These are phyloP conservation scores for Trametes punicea DNA, from an alignment of 768 basidiomycete genomes.

Conservation along the genomic window DNA sequence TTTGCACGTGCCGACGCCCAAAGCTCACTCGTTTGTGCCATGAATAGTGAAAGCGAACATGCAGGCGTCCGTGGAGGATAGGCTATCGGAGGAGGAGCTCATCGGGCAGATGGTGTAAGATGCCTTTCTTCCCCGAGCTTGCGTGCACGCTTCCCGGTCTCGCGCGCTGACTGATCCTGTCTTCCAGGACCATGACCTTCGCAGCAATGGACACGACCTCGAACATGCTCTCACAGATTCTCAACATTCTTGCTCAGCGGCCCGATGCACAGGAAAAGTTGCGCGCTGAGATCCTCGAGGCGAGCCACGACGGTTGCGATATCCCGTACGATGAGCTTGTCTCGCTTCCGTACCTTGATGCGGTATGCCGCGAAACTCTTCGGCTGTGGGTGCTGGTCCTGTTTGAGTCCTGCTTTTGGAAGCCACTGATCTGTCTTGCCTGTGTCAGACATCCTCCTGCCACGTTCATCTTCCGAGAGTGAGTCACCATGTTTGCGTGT, in stretches of 20 bases:
- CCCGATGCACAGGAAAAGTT: slow-evolving; percentile 15
- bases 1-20: background rate
- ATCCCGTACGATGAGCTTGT: slow-evolving; percentile 34
- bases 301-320: slow-evolving; percentile 14
- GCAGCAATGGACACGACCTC: slow-evolving; percentile 26
- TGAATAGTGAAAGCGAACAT: slow-evolving; percentile 25
- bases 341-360: slow-evolving; percentile 38
- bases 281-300: slow-evolving; percentile 17
- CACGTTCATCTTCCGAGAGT: slow-evolving; percentile 23
- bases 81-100: slow-evolving; percentile 27
- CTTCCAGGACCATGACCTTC: slow-evolving; percentile 15
- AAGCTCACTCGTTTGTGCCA: background rate
- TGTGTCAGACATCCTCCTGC: slow-evolving; percentile 17
- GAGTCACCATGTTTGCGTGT: background rate
- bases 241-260: slow-evolving; percentile 17
- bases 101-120: slow-evolving; percentile 30
- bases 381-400: slow-evolving; percentile 23
- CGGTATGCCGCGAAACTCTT: slow-evolving; percentile 33
- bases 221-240: slow-evolving; percentile 19
- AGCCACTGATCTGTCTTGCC: background rate
- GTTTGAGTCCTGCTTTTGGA: background rate
- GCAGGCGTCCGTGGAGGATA: slow-evolving; percentile 18
- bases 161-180: background rate
- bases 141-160: background rate
- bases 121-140: background rate